These are phyloP conservation scores for Stephania japonica DNA, from an alignment of 164 flowering plant species.

Conservation along the genomic window DNA sequence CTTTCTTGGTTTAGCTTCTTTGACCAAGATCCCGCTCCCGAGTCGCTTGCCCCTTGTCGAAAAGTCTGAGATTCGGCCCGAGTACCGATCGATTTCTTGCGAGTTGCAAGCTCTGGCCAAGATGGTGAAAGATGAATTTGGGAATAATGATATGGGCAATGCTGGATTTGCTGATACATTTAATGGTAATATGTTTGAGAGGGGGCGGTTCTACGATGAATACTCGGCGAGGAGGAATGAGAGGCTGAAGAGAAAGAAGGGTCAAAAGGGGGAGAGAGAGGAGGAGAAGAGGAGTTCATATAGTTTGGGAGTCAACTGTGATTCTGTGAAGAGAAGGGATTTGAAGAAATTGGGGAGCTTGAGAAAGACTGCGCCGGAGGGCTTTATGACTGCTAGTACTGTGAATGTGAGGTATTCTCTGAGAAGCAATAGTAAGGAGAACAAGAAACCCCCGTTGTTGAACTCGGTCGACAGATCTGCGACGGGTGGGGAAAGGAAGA, in stretches of 20 bases:
- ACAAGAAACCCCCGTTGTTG: conserved; percentile 46
- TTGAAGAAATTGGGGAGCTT: conserved; percentile 43
- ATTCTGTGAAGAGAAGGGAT: conserved; percentile 47
- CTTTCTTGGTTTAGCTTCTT: conserved; percentile 28
- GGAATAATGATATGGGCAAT: conserved; percentile 15
- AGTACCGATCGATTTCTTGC: conserved; percentile 48
- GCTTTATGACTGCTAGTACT: conserved; percentile 23
- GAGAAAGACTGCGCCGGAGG: conserved; percentile 48
- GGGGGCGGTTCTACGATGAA: conserved; percentile 72
- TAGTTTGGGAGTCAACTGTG: conserved; percentile 50
- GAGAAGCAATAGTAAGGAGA: conserved; percentile 59
- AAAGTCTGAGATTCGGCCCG: conserved; percentile 40
- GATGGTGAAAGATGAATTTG: conserved; percentile 53
- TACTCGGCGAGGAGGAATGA: conserved; percentile 83
- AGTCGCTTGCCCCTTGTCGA: conserved; percentile 19
- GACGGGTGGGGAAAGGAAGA: conserved; percentile 23
- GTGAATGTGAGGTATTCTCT: conserved; percentile 52
- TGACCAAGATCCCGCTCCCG: conserved; percentile 35
- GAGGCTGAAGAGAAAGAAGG: conserved; percentile 66
- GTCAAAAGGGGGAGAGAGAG: conserved; percentile 29
- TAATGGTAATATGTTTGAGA: conserved; percentile 40
- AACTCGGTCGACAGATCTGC: conserved; percentile 18
- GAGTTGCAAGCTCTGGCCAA: conserved; percentile 55
- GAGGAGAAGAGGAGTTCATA: conserved; percentile 23
- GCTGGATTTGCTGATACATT: background rate